Evolutionary conservation across 2,329 filamentous ascomycete genomes (phyloP), one percentile per base, ranked within the genome.

Genomic region (Raffaelea arxii): DNA sequence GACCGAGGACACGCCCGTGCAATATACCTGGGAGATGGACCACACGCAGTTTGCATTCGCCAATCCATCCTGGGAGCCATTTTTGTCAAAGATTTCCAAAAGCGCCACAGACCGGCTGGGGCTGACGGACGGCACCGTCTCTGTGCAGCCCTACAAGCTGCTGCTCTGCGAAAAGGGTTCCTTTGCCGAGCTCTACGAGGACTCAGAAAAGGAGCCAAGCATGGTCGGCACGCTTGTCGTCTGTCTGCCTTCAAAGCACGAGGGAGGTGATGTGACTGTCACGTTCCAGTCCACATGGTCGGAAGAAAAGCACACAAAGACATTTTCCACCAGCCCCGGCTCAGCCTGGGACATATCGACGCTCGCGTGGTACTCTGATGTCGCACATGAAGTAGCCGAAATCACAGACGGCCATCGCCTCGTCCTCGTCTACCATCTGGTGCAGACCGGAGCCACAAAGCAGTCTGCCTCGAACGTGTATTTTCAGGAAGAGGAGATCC

Each of bases 141-240:
- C n/a, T n/a, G n/a, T n/a, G n/a, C 55, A 66, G 39, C 58, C 60
- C 1, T 65, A 66, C 55, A 72, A 72, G 47, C 48, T 73, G 41
- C 52, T 70, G 2, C 54, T 73, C 1, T 73, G 72, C 53, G 67
- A 69, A 49, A 55, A 66, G 41, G 70, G 68, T 0, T 67, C 67
- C 1, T 66, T 70, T 47, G 71, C 71, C 57, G 67, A 69, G 46
- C 54, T 58, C 0, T 66, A 72, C 47, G 63, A 65, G 47, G 67
- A 72, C 50, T 67, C 61, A 0, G 68, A 72, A 49, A 73, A 70
- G 49, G 58, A 53, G 3, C 59, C 61, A 3, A 64, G 68, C 3
- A 71, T 71, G 67, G 65, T 74, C 43, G 71, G 61, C 2, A 73
- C 67, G 0, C 52, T 74, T 2, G 64, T 69, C 4, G 58, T 74